Evolutionary conservation across 257 asterid genomes (phyloP).

Genomic region (Ajuga chamaepitys): DNA sequence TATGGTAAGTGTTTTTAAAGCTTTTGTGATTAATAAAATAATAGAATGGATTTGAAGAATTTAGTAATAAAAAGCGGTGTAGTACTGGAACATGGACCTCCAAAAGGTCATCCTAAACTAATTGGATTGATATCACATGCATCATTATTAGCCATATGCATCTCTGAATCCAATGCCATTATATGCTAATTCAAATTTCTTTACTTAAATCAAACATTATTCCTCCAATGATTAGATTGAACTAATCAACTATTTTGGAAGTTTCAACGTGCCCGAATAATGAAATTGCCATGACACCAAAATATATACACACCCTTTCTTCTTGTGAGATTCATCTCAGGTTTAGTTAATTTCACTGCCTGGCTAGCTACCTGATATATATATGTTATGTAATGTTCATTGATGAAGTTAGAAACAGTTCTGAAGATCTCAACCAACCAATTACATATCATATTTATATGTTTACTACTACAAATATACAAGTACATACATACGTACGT

Average conservation of each 20-base stretch:
- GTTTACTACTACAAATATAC: no score
- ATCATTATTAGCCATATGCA: conserved; percentile 42
- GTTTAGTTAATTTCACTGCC: no score
- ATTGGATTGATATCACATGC: conserved; percentile 41
- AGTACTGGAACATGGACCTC: conserved; percentile 27
- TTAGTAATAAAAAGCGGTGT: conserved; percentile 15
- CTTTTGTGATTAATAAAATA: not conserved
- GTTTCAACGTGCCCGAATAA: conserved; percentile 11
- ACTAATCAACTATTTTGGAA: conserved; percentile 12
- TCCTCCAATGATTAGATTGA: conserved; percentile 29
- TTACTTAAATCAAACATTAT: conserved; percentile 11
- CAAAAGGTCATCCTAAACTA: conserved; percentile 20
- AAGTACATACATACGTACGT: no score
- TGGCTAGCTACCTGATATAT: no score
- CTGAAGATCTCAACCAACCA: no score
- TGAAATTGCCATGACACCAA: not conserved
- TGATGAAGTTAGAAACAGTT: no score
- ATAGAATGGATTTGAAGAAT: conserved; percentile 11
- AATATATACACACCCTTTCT: no score
- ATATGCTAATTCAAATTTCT: not conserved
- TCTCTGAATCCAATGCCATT: conserved; percentile 22
- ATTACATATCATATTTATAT: no score
- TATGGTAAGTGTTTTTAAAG: no score
- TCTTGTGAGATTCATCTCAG: no score
- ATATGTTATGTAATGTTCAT: no score